Evolutionary conservation across 495 filamentous ascomycete species (phyloP).

Genomic region (Talaromyces borbonicus): DNA sequence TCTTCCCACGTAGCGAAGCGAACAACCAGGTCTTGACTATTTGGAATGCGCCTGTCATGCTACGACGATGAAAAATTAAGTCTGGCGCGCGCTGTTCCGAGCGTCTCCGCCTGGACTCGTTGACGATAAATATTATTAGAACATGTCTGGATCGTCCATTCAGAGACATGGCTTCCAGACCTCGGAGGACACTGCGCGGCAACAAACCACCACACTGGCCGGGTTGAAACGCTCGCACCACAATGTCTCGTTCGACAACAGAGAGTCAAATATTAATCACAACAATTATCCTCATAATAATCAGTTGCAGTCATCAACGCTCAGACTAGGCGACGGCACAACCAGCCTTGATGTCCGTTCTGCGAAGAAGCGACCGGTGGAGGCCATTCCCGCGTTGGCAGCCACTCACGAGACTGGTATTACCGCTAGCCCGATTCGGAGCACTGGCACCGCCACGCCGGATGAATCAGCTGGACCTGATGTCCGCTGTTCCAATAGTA

Average conservation of each 20-base stretch:
- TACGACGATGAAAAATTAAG: too few relatives aligned
- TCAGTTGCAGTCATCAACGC: too few relatives aligned
- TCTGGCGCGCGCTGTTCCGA: too few relatives aligned
- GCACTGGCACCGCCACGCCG: too few relatives aligned
- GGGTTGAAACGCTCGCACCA: slow-evolving; percentile 30
- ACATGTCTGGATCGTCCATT: slow-evolving; percentile 18
- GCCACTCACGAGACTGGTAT: slow-evolving; percentile 12
- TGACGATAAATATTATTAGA: too few relatives aligned
- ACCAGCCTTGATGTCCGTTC: not conserved
- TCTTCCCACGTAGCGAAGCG: too few relatives aligned
- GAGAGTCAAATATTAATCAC: not conserved
- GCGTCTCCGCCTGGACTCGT: too few relatives aligned
- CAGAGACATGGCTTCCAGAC: slow-evolving; percentile 37
- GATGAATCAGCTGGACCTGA: too few relatives aligned
- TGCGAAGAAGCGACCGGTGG: slow-evolving; percentile 13
- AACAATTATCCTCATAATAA: too few relatives aligned
- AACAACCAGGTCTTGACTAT: too few relatives aligned
- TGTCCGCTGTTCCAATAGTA: too few relatives aligned
- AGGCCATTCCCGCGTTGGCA: slow-evolving; percentile 18
- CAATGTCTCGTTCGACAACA: not conserved
- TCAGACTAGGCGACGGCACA: not conserved
- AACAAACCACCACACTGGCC: slow-evolving; percentile 25
- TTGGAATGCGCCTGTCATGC: too few relatives aligned
- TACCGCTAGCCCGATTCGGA: slow-evolving; percentile 5
- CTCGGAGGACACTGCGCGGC: slow-evolving; percentile 35